A percentile compares a stretch with the other conserved stretches of the same genome.
These are phyloP conservation scores for Umbelopsis sp. DNA, from an alignment of 371 early-diverging fungal species.

Conservation along the genomic window DNA sequence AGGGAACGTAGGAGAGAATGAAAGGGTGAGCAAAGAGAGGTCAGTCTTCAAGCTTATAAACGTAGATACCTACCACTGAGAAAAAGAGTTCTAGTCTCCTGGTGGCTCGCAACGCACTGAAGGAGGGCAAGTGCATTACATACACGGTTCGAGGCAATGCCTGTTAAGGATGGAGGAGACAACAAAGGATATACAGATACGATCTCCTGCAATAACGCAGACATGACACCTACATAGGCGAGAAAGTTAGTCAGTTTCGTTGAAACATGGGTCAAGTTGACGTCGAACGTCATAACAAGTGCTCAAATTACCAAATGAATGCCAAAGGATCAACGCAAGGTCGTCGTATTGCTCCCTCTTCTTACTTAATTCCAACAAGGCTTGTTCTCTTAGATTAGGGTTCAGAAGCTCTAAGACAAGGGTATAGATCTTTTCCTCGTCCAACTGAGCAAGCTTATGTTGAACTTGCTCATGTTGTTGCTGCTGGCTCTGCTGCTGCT, in stretches of 20 bases:
- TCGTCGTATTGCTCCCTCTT: slow-evolving; percentile 94
- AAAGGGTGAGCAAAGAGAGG: background rate
- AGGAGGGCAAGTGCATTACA: slow-evolving; percentile 96
- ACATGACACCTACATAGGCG: slow-evolving; percentile 77
- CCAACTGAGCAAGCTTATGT: slow-evolving; percentile 55
- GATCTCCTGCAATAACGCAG: slow-evolving; percentile 94
- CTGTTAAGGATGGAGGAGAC: slow-evolving; percentile 86
- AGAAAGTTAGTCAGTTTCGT: background rate
- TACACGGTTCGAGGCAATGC: slow-evolving; percentile 89
- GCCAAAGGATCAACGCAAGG: slow-evolving; percentile 94
- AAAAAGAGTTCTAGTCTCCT: slow-evolving; percentile 87
- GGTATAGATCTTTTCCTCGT: slow-evolving; percentile 84
- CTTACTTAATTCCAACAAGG: slow-evolving; percentile 90
- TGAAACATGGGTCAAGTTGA: background rate
- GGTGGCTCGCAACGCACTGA: slow-evolving; percentile 95
- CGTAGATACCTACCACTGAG: slow-evolving; percentile 65
- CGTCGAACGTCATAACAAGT: background rate
- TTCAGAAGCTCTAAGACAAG: slow-evolving; percentile 87
- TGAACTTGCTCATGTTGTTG: slow-evolving; percentile 33
- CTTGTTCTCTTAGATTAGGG: slow-evolving; percentile 82
- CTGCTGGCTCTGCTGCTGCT: slow-evolving; percentile 40
- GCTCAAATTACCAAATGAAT: slow-evolving; percentile 79
- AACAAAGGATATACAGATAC: slow-evolving; percentile 91
- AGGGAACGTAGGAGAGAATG: background rate
- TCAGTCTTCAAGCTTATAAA: background rate